Evolutionary conservation across 192 early-diverging fungal genomes (phyloP).

Genomic region (Coemansia sp.): DNA sequence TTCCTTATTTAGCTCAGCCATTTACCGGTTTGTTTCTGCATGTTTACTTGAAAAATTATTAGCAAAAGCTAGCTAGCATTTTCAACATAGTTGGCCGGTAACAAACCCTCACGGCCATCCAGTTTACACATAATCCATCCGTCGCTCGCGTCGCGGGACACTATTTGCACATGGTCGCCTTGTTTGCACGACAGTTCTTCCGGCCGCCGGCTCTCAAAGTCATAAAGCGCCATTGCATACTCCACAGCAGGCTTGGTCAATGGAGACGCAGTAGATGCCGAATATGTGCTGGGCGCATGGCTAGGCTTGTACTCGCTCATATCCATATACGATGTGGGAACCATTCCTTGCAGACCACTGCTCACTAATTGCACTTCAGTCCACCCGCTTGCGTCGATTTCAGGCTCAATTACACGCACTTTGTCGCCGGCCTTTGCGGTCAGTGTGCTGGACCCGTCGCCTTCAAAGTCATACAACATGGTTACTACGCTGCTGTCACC

Average conservation of each 20-base stretch:
- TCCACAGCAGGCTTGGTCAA: not conserved
- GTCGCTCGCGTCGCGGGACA: constrained; percentile 26
- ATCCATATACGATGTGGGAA: constrained; percentile 42
- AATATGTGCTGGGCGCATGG: not conserved
- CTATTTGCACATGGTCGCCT: constrained; percentile 34
- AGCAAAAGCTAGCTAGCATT: no score
- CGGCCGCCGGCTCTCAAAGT: constrained; percentile 26
- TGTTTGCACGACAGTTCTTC: constrained; percentile 33
- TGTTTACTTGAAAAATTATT: no score
- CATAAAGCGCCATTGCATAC: constrained; percentile 30
- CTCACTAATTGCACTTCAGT: constrained; percentile 11
- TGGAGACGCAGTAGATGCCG: not conserved
- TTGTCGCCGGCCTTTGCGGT: constrained; percentile 29
- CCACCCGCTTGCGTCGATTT: constrained; percentile 41
- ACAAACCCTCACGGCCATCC: constrained; percentile 18
- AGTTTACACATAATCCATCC: constrained; percentile 38
- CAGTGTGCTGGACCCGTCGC: constrained; percentile 33
- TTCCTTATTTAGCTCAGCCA: no score
- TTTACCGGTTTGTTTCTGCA: no score
- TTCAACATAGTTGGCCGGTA: constrained; percentile 34
- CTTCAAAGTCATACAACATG: constrained; percentile 43
- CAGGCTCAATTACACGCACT: constrained; percentile 24
- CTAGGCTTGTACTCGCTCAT: constrained; percentile 11
- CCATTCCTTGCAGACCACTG: constrained; percentile 35
- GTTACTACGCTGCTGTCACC: constrained; percentile 4